Percentiles rank a stretch among this genome's conserved stretches.
Conservation (phyloP, 768 basidiomycete genomes). For the Cystofilobasidium capitatum region DNA sequence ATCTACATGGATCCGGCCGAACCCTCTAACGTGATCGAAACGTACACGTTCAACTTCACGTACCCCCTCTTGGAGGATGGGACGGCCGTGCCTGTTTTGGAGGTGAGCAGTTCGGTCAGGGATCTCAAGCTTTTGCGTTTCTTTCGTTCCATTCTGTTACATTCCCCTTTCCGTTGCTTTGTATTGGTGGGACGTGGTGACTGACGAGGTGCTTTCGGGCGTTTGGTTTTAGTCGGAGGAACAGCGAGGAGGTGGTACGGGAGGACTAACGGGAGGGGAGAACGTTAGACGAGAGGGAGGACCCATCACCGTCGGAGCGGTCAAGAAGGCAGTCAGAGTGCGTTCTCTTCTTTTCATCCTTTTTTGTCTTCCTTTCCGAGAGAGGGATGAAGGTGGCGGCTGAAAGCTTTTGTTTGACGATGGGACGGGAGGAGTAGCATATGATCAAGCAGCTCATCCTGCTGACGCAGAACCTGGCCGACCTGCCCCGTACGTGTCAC, state of each 20-base stretch:
- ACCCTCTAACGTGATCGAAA: conserved; percentile 2
- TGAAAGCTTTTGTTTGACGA: too few relatives aligned
- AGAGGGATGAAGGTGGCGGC: too few relatives aligned
- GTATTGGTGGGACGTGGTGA: too few relatives aligned
- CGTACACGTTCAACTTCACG: conserved; percentile 3
- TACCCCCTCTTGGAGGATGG: neutral
- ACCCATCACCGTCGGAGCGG: neutral
- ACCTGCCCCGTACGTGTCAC: neutral
- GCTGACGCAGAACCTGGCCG: neutral
- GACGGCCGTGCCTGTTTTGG: neutral
- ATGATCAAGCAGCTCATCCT: conserved; percentile 7
- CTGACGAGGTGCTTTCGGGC: too few relatives aligned
- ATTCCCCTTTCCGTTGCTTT: too few relatives aligned
- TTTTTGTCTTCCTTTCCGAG: too few relatives aligned
- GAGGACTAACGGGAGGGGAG: neutral
- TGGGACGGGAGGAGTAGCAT: neutral
- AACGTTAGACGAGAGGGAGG: neutral
- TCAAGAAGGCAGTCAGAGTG: conserved; percentile 2
- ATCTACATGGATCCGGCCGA: conserved; percentile 8
- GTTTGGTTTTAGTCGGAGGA: too few relatives aligned
- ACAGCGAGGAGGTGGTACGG: neutral
- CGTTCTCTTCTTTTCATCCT: neutral
- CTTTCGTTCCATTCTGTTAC: too few relatives aligned
- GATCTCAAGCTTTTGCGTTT: too few relatives aligned
- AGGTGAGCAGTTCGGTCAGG: too few relatives aligned